Base-by-base conservation (phyloP, 495 filamentous ascomycete genomes). In the Neurospora sp. region DNA sequence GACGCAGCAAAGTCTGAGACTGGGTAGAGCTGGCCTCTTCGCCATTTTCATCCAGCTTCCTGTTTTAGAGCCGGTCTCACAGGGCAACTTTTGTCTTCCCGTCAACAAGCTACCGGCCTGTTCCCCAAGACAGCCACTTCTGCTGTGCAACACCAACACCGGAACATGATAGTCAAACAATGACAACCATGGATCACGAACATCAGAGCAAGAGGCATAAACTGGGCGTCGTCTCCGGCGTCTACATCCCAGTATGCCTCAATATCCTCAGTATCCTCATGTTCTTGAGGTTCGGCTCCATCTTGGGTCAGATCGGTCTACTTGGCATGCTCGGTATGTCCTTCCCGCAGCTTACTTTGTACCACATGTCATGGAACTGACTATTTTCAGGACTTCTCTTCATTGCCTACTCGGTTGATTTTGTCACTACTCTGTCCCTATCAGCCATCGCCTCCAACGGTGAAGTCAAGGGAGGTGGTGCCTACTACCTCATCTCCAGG, bases 191-290 rank as follows among this genome's bases (percentile, higher is more conserved):
- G 79, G 80, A 83, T 10, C 74, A 74, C n/a, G 78, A 78, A 44
- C 73, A 74, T 31, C 31, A 75, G 12, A 73, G 69, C 74, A 84
- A 80, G 77, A 80, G 80, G 68, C 71, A 83, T 73, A 94, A 93
- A 79, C 85, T 94, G 70, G 90, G 91, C 18, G 89, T 89, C 4
- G 90, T 92, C 77, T 91, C 91, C 10, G 92, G 92, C 8, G 93
- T 96, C 45, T 97, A 94, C 79, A 91, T 96, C 27, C 93, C 93
- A 31, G 94, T 93, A 7, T 93, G 89, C 68, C 82, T 96, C 75
- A 97, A 96, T 81, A 93, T 96, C n/a, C 82, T 96, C 68, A 95
- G 92, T 74, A 97, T 97, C 83, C 87, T 97, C 53, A 96, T 96
- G 93, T 97, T 97, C 82, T 83, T 94, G 79, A 86, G 92, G 38